These are phyloP conservation scores for Colletotrichum costaricense DNA, from an alignment of 2,329 filamentous ascomycete species.

Conservation along the genomic window DNA sequence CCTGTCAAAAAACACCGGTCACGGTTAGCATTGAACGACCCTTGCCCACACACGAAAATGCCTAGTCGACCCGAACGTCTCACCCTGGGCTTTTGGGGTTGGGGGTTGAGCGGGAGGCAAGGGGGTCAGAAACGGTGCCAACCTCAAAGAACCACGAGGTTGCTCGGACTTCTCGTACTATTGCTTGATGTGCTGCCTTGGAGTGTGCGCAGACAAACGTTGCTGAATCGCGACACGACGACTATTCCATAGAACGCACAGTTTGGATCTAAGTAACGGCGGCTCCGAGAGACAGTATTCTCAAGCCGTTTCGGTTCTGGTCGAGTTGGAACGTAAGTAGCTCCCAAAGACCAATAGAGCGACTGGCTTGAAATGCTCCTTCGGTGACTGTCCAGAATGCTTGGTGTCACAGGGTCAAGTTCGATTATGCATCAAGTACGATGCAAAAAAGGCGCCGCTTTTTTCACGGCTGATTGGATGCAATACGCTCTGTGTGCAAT, in stretches of 20 bases:
- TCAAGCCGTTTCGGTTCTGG: neutral
- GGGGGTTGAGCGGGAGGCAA: neutral
- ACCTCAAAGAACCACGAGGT: slow-evolving; percentile 20
- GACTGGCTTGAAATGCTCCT: neutral
- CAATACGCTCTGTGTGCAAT: slow-evolving; percentile 33
- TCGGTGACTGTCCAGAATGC: neutral
- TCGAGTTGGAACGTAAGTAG: neutral
- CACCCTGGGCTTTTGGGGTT: neutral
- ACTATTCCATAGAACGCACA: neutral
- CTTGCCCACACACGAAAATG: slow-evolving; percentile 3
- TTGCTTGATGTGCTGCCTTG: neutral
- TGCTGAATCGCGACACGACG: neutral
- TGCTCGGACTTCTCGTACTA: slow-evolving; percentile 12
- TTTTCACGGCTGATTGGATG: slow-evolving; percentile 26
- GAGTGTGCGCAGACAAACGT: neutral
- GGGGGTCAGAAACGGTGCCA: slow-evolving; percentile 6
- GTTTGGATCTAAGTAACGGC: neutral
- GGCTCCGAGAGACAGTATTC: neutral
- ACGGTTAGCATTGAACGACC: slow-evolving; percentile 26
- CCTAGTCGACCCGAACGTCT: slow-evolving; percentile 6
- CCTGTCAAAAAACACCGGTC: slow-evolving; percentile 33
- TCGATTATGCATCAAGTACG: neutral
- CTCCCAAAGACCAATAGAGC: neutral
- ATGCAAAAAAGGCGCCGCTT: neutral
- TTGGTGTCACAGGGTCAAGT: neutral